Evolutionary conservation across 1,284 basidiomycete genomes (phyloP).

Genomic region (Ceratobasidium papillatum): DNA sequence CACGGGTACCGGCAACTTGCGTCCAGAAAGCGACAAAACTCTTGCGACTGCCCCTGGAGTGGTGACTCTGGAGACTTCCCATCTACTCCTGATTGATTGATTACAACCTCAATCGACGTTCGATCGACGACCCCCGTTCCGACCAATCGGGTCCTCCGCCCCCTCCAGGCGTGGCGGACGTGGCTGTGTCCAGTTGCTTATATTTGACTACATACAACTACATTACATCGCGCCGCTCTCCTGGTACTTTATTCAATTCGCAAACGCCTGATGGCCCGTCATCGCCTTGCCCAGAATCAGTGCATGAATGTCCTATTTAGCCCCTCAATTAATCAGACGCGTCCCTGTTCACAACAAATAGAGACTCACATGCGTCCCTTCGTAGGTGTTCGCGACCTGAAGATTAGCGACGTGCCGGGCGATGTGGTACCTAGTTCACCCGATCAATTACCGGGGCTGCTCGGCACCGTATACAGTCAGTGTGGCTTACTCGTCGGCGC

Average conservation of each 20-base stretch:
- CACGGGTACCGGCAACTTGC: not conserved
- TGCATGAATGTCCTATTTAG: slow-evolving; percentile 85
- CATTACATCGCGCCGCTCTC: not conserved
- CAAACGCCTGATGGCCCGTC: slow-evolving; percentile 86
- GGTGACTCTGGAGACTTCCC: too few relatives aligned
- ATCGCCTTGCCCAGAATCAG: slow-evolving; percentile 92
- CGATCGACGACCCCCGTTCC: slow-evolving; percentile 13
- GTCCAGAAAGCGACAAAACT: not conserved
- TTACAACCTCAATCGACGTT: not conserved
- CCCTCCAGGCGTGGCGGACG: not conserved
- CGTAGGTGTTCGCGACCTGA: slow-evolving; percentile 93
- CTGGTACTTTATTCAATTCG: slow-evolving; percentile 44
- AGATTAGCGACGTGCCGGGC: slow-evolving; percentile 90
- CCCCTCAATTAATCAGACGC: slow-evolving; percentile 7
- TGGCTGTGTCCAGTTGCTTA: not conserved
- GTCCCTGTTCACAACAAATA: slow-evolving; percentile 6
- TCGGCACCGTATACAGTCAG: slow-evolving; percentile 1
- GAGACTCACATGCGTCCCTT: slow-evolving; percentile 70
- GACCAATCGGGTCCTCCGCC: not conserved
- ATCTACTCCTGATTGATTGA: not conserved
- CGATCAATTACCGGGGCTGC: not conserved
- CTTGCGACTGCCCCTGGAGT: not conserved
- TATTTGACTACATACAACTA: not conserved
- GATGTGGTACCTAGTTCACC: slow-evolving; percentile 76
- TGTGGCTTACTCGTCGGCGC: slow-evolving; percentile 79